A percentile compares a stretch with the other conserved stretches of the same genome.
These are phyloP conservation scores for Leptosphaerulina australis DNA, from an alignment of 2,329 filamentous ascomycete genomes.

Conservation along the genomic window DNA sequence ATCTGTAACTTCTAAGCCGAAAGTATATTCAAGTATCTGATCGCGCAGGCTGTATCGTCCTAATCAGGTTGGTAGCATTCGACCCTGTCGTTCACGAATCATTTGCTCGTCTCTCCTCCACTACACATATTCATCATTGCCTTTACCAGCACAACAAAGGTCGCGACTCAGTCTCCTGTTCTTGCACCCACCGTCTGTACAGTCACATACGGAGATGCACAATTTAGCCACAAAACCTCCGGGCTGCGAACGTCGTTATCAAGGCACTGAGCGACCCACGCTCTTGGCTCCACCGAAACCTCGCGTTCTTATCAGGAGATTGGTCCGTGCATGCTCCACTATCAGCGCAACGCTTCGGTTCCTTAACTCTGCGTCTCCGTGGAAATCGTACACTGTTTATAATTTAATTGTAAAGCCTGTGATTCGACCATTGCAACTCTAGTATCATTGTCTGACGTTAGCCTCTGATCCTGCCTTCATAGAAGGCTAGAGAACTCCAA, in stretches of 20 bases:
- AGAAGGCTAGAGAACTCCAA: constrained; percentile 2
- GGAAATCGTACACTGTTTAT: constrained; percentile 15
- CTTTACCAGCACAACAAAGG: not conserved
- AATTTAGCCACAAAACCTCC: too few species aligned
- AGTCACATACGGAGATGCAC: too few species aligned
- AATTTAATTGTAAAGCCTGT: not conserved
- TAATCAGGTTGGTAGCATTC: too few species aligned
- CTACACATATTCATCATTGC: not conserved
- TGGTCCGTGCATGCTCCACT: constrained; percentile 18
- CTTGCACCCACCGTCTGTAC: not conserved
- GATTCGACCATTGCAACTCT: constrained; percentile 15
- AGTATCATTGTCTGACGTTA: constrained; percentile 18
- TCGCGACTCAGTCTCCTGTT: too few species aligned
- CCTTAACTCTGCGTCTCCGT: constrained; percentile 6
- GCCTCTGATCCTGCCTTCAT: not conserved
- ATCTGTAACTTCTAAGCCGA: too few species aligned
- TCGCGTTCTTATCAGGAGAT: constrained; percentile 30
- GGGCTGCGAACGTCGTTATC: constrained; percentile 16
- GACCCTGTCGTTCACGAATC: too few species aligned
- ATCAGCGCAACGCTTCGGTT: not conserved
- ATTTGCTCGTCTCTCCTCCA: too few species aligned
- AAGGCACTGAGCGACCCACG: constrained; percentile 8
- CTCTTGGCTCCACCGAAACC: constrained; percentile 25
- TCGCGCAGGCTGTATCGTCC: too few species aligned
- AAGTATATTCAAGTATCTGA: too few species aligned